These are phyloP conservation scores for Termitomyces sp. DNA, from an alignment of 768 basidiomycete species.

Conservation along the genomic window DNA sequence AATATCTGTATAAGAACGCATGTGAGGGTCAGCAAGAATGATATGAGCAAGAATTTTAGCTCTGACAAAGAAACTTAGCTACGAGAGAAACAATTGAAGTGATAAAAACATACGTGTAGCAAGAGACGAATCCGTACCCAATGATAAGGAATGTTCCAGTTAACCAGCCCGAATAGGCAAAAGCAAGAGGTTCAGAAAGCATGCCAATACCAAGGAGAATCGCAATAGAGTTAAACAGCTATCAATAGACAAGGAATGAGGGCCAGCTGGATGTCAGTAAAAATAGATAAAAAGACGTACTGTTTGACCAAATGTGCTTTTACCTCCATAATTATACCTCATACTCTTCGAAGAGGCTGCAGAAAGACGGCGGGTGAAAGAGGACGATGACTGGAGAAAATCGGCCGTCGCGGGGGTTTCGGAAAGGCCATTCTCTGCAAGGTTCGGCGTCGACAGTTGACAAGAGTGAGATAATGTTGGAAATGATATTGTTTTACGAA, in stretches of 20 bases:
- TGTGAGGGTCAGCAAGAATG: conserved; percentile 59
- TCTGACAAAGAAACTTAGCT: conserved; percentile 29
- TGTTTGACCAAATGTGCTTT: conserved; percentile 71
- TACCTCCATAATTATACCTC: conserved; percentile 37
- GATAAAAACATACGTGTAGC: conserved; percentile 69
- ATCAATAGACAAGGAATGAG: conserved; percentile 4
- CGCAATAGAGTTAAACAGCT: conserved; percentile 89
- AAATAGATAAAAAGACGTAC: conserved; percentile 28
- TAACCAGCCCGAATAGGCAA: conserved; percentile 88
- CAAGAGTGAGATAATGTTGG: conserved; percentile 10
- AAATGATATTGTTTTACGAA: conserved; percentile 28
- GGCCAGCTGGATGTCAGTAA: not conserved
- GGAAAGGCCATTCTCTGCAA: not conserved
- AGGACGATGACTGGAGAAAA: not conserved
- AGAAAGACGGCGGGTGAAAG: conserved; percentile 24
- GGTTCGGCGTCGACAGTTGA: conserved; percentile 2
- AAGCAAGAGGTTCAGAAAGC: conserved; percentile 85
- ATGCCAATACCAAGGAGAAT: conserved; percentile 86
- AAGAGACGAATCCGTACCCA: conserved; percentile 74
- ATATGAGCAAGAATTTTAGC: conserved; percentile 82
- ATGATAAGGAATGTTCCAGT: conserved; percentile 69
- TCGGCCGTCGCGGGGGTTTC: not conserved
- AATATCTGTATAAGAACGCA: conserved; percentile 87
- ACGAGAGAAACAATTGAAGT: not conserved
- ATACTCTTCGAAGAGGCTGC: conserved; percentile 22